phyloP scores from a whole-genome alignment of 257 asterid genomes.

The Capsicum rhomboideum region DNA sequence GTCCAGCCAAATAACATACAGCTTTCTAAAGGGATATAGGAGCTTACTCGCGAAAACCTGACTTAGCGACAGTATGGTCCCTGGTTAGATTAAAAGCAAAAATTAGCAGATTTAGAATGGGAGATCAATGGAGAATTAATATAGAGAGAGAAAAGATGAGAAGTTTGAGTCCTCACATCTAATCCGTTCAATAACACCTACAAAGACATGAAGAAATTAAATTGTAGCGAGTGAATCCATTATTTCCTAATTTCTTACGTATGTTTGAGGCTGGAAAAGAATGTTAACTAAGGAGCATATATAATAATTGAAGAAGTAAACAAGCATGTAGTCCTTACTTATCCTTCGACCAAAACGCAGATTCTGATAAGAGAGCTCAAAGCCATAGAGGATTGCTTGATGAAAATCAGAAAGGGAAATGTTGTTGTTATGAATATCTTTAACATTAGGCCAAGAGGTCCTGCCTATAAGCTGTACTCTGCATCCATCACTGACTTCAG shows the following conservation, averaged over 20 bases:
- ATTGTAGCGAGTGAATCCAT: neutral
- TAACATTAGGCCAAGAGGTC: constrained; percentile 9
- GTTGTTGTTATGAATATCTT: neutral
- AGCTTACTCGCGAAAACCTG: accelerated
- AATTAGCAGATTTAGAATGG: neutral
- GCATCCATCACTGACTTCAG: constrained; percentile 3
- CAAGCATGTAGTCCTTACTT: neutral
- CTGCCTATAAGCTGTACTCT: neutral
- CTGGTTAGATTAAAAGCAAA: neutral
- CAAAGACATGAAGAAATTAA: neutral
- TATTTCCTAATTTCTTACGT: neutral
- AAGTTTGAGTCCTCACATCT: neutral
- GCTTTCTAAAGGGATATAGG: neutral
- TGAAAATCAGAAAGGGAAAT: constrained; percentile 15
- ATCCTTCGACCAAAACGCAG: too few relatives aligned
- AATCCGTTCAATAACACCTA: neutral
- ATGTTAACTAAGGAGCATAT: neutral
- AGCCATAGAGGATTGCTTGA: constrained; percentile 16
- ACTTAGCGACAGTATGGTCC: accelerated
- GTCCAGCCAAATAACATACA: neutral
- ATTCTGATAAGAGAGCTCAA: neutral
- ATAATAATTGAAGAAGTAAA: neutral
- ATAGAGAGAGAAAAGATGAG: neutral
- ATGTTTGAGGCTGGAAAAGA: too few relatives aligned
- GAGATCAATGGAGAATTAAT: neutral